These are phyloP conservation scores for Beta macrorhiza DNA, from an alignment of 179 eudicot genomes.

Conservation along the genomic window DNA sequence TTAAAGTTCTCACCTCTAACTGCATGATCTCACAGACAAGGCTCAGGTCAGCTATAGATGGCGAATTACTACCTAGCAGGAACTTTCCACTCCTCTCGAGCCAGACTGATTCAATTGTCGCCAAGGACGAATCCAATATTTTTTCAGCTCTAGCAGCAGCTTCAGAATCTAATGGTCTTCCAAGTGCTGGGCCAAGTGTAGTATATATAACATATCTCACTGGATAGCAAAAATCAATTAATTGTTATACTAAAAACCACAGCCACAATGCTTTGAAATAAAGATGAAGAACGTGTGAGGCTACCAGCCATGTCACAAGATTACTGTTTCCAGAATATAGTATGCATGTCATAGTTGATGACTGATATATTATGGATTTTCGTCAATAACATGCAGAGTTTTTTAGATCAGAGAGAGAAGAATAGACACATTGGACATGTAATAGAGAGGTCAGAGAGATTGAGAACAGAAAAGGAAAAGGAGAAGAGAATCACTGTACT, in stretches of 20 bases:
- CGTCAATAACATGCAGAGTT: not conserved
- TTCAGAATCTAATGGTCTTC: slow-evolving; percentile 44
- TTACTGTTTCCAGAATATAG: not conserved
- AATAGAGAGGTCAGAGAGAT: not conserved
- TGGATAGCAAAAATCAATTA: slow-evolving; percentile 23
- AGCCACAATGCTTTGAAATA: not conserved
- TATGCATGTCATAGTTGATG: not conserved
- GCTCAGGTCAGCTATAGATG: slow-evolving; percentile 91
- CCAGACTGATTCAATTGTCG: slow-evolving; percentile 68
- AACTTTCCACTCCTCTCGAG: slow-evolving; percentile 70
- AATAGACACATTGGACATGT: not conserved
- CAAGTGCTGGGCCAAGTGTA: slow-evolving; percentile 58
- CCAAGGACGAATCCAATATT: slow-evolving; percentile 54
- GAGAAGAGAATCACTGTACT: slow-evolving; percentile 35
- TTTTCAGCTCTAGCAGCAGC: slow-evolving; percentile 69
- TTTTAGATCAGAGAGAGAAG: not conserved
- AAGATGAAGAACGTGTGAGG: not conserved
- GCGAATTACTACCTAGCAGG: slow-evolving; percentile 70
- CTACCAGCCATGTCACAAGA: not conserved
- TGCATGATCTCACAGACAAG: slow-evolving; percentile 91
- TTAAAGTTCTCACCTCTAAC: slow-evolving; percentile 61
- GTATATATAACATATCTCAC: slow-evolving; percentile 45
- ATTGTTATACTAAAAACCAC: not conserved
- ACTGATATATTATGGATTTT: not conserved
- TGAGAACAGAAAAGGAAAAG: not conserved